Base-by-base conservation (phyloP, 163 green algal species). In the Trebouxia gelatinosa region DNA sequence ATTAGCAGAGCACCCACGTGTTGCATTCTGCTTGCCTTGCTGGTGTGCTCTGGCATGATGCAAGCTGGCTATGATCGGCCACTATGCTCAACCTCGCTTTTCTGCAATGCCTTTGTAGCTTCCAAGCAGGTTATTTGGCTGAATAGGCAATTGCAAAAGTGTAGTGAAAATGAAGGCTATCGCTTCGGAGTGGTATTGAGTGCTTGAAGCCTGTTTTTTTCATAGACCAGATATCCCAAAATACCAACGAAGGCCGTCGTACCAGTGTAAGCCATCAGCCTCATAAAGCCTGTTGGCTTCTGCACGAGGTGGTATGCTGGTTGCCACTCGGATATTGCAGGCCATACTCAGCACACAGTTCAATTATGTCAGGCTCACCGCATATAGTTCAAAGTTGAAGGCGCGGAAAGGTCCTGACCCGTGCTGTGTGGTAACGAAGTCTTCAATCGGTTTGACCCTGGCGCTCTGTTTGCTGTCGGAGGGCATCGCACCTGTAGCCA, bases 301-400 rank as follows among this genome's bases (percentile, higher is more conserved):
- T 76, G 68, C 46, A 31, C 5, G 3, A 29, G 48, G 23, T 59
- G 48, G 19, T 28, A 59, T 28, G 48, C 26, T 28, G 48, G 19
- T 59, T 19, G 26, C 23, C 3, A 59, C 2, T 59, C 48, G 23
- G 48, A 59, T 19, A 23, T 59, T 28, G 48, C 48, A 23, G 2
- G 48, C 19, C 48, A 59, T 23, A 1, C 48, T 59, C 48, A 29
- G 48, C 48, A 59, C 48, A 17, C 48, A 59, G 48, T 23, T 23
- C 2, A 23, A 29, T 7, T 19, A 19, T 59, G 3, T 59, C 48
- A 59, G 48, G 19, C 68, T 11, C 13, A 76, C 68, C 40, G 68
- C 43, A 61, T 76, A 76, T 32, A 76, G 68, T 23, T 76, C 68
- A 32, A 76, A 76, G 29, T 76, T 76, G 28, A 76, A 76, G 6